phyloP scores from a whole-genome alignment of 306 rosid species.

The Cicer pinnatifidum region DNA sequence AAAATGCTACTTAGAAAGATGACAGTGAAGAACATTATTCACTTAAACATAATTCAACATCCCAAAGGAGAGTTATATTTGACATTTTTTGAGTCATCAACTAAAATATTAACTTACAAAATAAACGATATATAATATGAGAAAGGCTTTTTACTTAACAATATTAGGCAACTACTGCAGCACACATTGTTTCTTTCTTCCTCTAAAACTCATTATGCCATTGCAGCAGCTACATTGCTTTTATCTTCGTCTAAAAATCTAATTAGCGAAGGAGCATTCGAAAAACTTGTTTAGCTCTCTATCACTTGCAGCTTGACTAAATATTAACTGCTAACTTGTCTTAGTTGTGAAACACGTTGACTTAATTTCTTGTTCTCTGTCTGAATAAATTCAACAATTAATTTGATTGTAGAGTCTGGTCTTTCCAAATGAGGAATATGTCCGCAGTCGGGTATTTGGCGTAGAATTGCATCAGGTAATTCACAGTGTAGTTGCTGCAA shows the following conservation, averaged over 20 bases:
- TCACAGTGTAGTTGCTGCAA: conserved; percentile 85
- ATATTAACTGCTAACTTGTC: conserved; percentile 28
- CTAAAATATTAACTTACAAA: conserved; percentile 26
- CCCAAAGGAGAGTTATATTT: neutral
- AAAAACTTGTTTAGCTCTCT: conserved; percentile 31
- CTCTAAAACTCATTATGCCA: neutral
- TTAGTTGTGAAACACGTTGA: conserved; percentile 43
- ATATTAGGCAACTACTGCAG: conserved; percentile 9
- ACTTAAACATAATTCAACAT: conserved; percentile 8
- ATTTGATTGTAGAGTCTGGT: conserved; percentile 64
- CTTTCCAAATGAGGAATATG: conserved; percentile 88
- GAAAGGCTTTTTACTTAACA: conserved; percentile 11
- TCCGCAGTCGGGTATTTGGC: conserved; percentile 82
- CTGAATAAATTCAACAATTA: conserved; percentile 67
- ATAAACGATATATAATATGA: conserved; percentile 7
- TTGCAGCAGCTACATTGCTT: conserved; percentile 26
- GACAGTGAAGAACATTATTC: neutral
- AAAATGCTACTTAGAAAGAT: neutral
- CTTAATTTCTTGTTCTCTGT: conserved; percentile 49
- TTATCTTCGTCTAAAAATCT: conserved; percentile 27
- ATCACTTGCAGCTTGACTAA: conserved; percentile 30
- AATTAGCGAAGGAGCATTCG: conserved; percentile 35
- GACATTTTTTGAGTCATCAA: neutral
- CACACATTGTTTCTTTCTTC: conserved; percentile 18
- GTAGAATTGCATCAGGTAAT: conserved; percentile 70